phyloP scores from a whole-genome alignment of 805 yeast genomes.

The Nakazawaea peltata region DNA sequence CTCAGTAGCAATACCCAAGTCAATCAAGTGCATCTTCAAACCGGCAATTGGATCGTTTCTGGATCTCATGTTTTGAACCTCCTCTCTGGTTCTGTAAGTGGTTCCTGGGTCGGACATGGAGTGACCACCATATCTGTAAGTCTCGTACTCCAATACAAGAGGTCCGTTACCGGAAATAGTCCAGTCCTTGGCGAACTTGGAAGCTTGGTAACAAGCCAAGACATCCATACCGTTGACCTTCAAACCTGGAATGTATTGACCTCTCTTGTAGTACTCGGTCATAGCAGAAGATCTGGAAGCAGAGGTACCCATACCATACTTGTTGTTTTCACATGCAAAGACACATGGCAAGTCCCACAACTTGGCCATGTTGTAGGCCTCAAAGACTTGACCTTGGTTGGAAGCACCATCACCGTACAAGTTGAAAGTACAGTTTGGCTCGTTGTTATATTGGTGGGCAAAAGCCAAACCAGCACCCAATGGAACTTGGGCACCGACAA shows the following conservation, averaged over 20 bases:
- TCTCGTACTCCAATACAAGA: slow-evolving; percentile 90
- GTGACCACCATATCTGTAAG: slow-evolving; percentile 99
- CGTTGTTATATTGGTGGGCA: slow-evolving; percentile 90
- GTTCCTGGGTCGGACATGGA: slow-evolving; percentile 99
- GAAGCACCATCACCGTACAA: slow-evolving; percentile 99
- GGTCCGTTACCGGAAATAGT: slow-evolving; percentile 92
- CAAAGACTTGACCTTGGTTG: slow-evolving; percentile 98
- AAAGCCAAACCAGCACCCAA: slow-evolving; percentile 98
- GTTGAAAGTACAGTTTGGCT: slow-evolving; percentile 71
- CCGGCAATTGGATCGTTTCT: slow-evolving; percentile 98
- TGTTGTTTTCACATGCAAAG: slow-evolving; percentile 97
- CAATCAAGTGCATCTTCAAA: slow-evolving; percentile 78
- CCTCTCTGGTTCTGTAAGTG: slow-evolving; percentile 99
- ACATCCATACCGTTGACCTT: slow-evolving; percentile 99
- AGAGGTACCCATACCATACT: slow-evolving; percentile 99
- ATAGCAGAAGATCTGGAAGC: slow-evolving; percentile 95
- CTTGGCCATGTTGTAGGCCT: slow-evolving; percentile 98
- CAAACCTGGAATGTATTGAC: slow-evolving; percentile 98
- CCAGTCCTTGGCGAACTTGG: slow-evolving; percentile 97
- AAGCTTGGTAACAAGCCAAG: slow-evolving; percentile 90
- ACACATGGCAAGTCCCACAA: slow-evolving; percentile 94
- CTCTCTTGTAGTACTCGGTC: slow-evolving; percentile 97
- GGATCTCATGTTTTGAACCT: slow-evolving; percentile 98
- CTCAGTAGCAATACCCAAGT: slow-evolving; percentile 81
- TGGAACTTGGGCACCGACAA: slow-evolving; percentile 99